A percentile compares a stretch with the other conserved stretches of the same genome.
Evolutionary conservation across 805 yeast genomes (phyloP).

Genomic region (Sugiyamaella qingdaonensis): DNA sequence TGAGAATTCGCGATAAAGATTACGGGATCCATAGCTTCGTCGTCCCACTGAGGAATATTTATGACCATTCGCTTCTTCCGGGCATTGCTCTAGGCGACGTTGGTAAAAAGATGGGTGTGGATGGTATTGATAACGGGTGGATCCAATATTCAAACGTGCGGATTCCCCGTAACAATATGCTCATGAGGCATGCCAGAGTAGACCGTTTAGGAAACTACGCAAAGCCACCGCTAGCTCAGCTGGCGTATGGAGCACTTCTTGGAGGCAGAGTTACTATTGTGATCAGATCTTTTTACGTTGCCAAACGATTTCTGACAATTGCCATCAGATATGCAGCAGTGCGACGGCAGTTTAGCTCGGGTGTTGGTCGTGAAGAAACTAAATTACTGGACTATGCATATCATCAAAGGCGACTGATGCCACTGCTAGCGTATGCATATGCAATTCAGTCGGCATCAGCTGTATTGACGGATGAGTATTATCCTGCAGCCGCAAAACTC

Average conservation of each 20-base stretch:
- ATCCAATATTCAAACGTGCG: slow-evolving; percentile 80
- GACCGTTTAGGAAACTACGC: slow-evolving; percentile 62
- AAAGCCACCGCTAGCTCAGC: slow-evolving; percentile 79
- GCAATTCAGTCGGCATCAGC: slow-evolving; percentile 69
- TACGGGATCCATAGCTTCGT: slow-evolving; percentile 89
- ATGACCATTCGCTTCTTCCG: slow-evolving; percentile 60
- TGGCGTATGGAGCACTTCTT: slow-evolving; percentile 79
- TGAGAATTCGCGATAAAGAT: slow-evolving; percentile 74
- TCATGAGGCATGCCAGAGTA: slow-evolving; percentile 71
- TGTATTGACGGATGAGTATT: slow-evolving; percentile 52
- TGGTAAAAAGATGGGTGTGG: slow-evolving; percentile 93
- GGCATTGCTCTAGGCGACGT: slow-evolving; percentile 86
- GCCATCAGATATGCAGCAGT: slow-evolving; percentile 85
- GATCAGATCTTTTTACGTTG: slow-evolving; percentile 72
- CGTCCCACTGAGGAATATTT: slow-evolving; percentile 78
- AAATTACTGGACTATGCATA: slow-evolving; percentile 80
- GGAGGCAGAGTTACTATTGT: slow-evolving; percentile 91
- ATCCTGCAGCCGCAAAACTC: slow-evolving; percentile 39
- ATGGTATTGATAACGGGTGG: slow-evolving; percentile 95
- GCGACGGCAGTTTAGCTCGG: slow-evolving; percentile 71
- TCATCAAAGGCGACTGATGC: slow-evolving; percentile 82
- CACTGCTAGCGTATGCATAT: slow-evolving; percentile 73
- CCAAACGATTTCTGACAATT: slow-evolving; percentile 76
- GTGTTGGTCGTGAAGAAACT: slow-evolving; percentile 48
- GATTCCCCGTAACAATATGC: slow-evolving; percentile 78